These are phyloP conservation scores for Nicotiana knightiana DNA, from an alignment of 257 asterid genomes.

Conservation along the genomic window DNA sequence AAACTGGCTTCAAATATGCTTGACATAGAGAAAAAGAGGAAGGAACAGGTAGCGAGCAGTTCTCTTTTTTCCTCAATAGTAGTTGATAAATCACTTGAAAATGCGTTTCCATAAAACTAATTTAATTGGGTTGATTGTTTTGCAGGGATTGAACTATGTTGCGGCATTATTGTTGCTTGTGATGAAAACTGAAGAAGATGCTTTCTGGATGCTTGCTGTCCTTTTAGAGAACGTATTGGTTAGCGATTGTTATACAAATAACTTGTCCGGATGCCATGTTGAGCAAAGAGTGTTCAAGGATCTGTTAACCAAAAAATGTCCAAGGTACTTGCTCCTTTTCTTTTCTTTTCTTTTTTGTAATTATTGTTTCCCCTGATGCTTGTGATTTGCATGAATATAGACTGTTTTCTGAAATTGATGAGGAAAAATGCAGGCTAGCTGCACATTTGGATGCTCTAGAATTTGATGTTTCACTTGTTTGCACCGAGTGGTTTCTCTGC, in stretches of 20 bases:
- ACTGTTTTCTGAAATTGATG: not conserved
- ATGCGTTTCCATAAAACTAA: not conserved
- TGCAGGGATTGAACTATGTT: slow-evolving; percentile 91
- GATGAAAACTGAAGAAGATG: slow-evolving; percentile 97
- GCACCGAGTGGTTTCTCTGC: slow-evolving; percentile 98
- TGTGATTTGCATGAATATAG: not conserved
- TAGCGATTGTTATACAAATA: slow-evolving; percentile 82
- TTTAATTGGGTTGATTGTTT: slow-evolving; percentile 9
- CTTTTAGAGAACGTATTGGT: slow-evolving; percentile 89
- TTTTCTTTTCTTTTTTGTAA: not conserved
- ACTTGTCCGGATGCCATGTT: slow-evolving; percentile 95
- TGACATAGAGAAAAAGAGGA: not conserved
- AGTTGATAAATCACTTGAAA: not conserved
- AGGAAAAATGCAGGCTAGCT: slow-evolving; percentile 58
- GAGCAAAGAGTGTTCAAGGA: slow-evolving; percentile 96
- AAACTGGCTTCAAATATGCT: not conserved
- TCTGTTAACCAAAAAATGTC: slow-evolving; percentile 76
- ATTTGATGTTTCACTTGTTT: slow-evolving; percentile 95
- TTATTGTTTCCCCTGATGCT: not conserved
- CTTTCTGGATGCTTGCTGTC: slow-evolving; percentile 99
- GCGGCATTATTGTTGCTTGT: slow-evolving; percentile 91
- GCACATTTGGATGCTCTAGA: slow-evolving; percentile 85
- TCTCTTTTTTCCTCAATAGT: not conserved
- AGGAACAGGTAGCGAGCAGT: not conserved
- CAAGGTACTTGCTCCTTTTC: slow-evolving; percentile 46